Evolutionary conservation across 805 yeast species (phyloP).

Genomic region (Saturnispora gosingensis): DNA sequence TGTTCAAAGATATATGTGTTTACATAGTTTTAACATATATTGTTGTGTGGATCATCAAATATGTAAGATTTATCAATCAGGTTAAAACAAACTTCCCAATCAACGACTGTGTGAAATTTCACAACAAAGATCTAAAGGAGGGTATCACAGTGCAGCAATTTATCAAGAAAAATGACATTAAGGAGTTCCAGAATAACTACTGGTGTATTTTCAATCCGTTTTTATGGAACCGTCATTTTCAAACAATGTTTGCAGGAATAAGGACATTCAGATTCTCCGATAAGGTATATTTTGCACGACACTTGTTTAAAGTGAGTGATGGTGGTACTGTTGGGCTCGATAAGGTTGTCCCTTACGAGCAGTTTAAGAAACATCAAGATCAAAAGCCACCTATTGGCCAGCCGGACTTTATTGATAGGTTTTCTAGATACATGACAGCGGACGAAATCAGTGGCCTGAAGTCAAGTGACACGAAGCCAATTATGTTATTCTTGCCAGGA

Average conservation of each 20-base stretch:
- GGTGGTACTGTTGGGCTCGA: slow-evolving; percentile 72
- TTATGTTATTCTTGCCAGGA: slow-evolving; percentile 64
- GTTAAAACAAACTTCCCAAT: slow-evolving; percentile 12
- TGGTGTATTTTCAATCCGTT: slow-evolving; percentile 53
- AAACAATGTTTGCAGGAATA: slow-evolving; percentile 60
- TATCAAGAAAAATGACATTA: slow-evolving; percentile 25
- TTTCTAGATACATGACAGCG: slow-evolving; percentile 44
- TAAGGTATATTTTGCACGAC: slow-evolving; percentile 64
- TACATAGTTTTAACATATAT: slow-evolving; percentile 4
- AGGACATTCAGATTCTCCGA: slow-evolving; percentile 44
- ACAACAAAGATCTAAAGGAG: background rate
- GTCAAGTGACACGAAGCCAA: slow-evolving; percentile 37
- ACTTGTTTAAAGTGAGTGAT: slow-evolving; percentile 48
- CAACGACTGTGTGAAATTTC: slow-evolving; percentile 7
- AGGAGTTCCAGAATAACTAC: slow-evolving; percentile 36
- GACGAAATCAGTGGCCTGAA: slow-evolving; percentile 32
- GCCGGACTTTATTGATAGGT: slow-evolving; percentile 33
- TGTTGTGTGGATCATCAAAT: background rate
- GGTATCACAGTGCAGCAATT: slow-evolving; percentile 17
- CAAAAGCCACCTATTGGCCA: slow-evolving; percentile 28
- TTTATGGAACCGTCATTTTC: slow-evolving; percentile 64
- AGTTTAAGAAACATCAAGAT: slow-evolving; percentile 17
- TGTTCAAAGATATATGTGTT: slow-evolving; percentile 10
- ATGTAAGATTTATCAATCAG: slow-evolving; percentile 9
- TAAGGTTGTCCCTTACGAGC: slow-evolving; percentile 43